A percentile compares a stretch with the other conserved stretches of the same genome.
These are phyloP conservation scores for Spizellomyces sp. DNA, from an alignment of 192 early-diverging fungal species.

Conservation along the genomic window DNA sequence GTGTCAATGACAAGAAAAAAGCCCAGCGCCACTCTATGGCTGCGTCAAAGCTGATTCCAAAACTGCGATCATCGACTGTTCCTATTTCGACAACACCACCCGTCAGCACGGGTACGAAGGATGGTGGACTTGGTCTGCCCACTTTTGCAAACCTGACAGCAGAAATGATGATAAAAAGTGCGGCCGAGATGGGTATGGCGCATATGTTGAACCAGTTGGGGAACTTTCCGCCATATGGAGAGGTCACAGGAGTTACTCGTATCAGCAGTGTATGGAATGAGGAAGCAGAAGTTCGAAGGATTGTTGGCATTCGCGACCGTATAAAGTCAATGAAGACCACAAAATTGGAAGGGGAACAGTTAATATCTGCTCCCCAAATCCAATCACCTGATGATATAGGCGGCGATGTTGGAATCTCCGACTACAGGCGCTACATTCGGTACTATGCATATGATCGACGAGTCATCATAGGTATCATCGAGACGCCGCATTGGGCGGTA, in stretches of 20 bases:
- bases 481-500: constrained; percentile 49
- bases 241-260: constrained; percentile 60
- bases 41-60: constrained; percentile 33
- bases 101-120: constrained; percentile 44
- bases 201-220: constrained; percentile 72
- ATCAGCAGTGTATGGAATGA: constrained; percentile 71
- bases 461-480: constrained; percentile 69
- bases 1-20: constrained; percentile 18
- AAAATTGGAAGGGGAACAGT: not conserved
- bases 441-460: constrained; percentile 73
- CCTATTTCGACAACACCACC: not conserved
- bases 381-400: not conserved
- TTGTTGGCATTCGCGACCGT: constrained; percentile 16
- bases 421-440: constrained; percentile 51
- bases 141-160: constrained; percentile 55
- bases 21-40: constrained; percentile 21
- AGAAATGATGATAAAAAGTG: constrained; percentile 65
- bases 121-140: constrained; percentile 51
- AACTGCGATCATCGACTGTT: constrained; percentile 10
- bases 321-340: not conserved
- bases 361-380: too few relatives aligned
- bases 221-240: constrained; percentile 68
- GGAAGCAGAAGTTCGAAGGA: constrained; percentile 34
- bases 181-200: constrained; percentile 74
- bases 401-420: constrained; percentile 7